Base-by-base conservation (phyloP, 139 green algal species). In the Nannochloris sp. region DNA sequence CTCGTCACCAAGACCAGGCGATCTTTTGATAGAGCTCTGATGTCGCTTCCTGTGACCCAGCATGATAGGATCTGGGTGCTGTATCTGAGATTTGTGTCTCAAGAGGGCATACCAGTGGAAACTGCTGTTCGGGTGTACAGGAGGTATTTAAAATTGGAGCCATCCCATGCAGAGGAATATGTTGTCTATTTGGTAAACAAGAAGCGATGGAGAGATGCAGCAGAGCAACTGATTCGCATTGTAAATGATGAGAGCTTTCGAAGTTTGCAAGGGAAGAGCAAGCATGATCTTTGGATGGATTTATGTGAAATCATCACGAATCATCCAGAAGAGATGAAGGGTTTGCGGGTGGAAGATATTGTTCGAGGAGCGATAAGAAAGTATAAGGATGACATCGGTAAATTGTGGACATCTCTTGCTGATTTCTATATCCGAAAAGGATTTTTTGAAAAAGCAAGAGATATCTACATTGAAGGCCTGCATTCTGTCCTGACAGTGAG, bases 261-360 rank as follows among this genome's bases (percentile, higher is more conserved):
- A 44, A 91, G 81, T 12, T 71, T 95, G 34, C 83, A 90, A 74
- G 93, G 90, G 65, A 97, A 97, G 75, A 89, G 67, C 57, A 94
- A 92, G 80, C 93, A 98, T 78, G 61, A 86, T 78, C 75, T 99
- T 65, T 99, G 94, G 94, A 80, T 99, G 69, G 90, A 98, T 81
- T 85, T 99, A 50, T 97, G 89, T 68, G 92, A 99, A 60, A 76
- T 98, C 21, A 73, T 98, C 60, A 96, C 88, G 21, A 90, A 86
- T 66, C 87, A 98, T 71, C 84, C 89, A 4, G 49, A 70, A 12
- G 75, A 89, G 7, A 71, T 82, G n/a, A n/a, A 44, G 9, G 15
- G 12, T 29, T 34, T 58, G n/a, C 71, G 85, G 11, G 85, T 90
- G 49, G 82, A 91, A 23, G 82, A 81, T 29, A 88, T 93, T 46